Base-by-base conservation (phyloP, 129 eudicot genomes). In the Flaveria trinervia region DNA sequence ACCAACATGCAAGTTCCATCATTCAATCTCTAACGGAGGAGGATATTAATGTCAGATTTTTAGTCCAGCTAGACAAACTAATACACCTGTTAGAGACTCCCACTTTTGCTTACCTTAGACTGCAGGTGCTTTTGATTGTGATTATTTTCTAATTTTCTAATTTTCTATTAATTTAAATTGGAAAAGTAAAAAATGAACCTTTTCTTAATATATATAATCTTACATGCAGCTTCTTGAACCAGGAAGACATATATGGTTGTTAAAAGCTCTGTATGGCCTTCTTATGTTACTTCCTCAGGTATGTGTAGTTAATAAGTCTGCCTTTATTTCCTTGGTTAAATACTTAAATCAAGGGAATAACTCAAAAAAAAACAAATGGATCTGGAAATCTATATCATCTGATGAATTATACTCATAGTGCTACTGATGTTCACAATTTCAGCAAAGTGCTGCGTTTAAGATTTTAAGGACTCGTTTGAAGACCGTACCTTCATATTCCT, bases 361-460 rank as follows among this genome's bases (percentile, higher is more conserved):
- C 39, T 33, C 7, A 33, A 4, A 33, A 33, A 30, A 61, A 25
- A 44, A 45, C n/a, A 62, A 45, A 20, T 7, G 8, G 60, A 64
- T 71, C 41, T 79, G 7, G 17, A 67, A 67, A 39, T 43, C 50
- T 56, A 15, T 39, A 76, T 49, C 0, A 76, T 64, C 62, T 64
- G 50, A 43, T 65, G 60, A 6, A 17, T 36, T 14, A 49, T 25
- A 46, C 61, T 43, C 49, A 5, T 62, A 55, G 65, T 54, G 81
- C 67, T 67, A 77, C 26, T 25, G 26, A 80, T 55, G 26, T 55
- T 55, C 20, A 17, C 20, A 54, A 15, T 50, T 86, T 84, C 93
- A 93, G 98, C 97, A 93, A 93, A 90, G 97, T 84, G 80, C 84
- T 36, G 98, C 98, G 56, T 93, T 93, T 88, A 93, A 91, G 89